Conservation (phyloP, 1,139 yeast genomes). For the Geotrichum klebahnii region DNA sequence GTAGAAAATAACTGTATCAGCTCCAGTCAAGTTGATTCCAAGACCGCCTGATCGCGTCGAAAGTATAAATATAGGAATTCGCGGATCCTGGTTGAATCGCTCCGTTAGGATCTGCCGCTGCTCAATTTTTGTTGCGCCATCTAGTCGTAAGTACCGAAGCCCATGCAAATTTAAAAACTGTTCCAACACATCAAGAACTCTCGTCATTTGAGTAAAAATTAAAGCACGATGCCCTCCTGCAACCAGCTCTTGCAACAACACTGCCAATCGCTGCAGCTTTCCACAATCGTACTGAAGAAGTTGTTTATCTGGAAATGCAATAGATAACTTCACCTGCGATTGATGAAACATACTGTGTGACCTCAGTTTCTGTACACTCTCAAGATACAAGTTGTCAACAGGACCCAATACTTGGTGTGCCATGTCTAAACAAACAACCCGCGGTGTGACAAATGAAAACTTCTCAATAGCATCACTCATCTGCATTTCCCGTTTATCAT, state of each 20-base stretch:
- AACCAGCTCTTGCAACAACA: constrained; percentile 67
- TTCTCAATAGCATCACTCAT: constrained; percentile 60
- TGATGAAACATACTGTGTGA: constrained; percentile 62
- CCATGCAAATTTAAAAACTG: constrained; percentile 94
- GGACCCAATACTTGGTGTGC: constrained; percentile 53
- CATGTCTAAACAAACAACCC: constrained; percentile 75
- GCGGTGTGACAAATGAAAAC: constrained; percentile 84
- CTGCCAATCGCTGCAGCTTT: constrained; percentile 79
- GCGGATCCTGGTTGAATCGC: constrained; percentile 78
- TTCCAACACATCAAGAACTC: constrained; percentile 87
- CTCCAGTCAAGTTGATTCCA: constrained; percentile 96
- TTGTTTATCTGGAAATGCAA: constrained; percentile 94
- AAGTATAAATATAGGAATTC: constrained; percentile 84
- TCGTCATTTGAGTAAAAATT: constrained; percentile 97
- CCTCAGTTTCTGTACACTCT: constrained; percentile 8
- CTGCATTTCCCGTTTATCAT: constrained; percentile 44
- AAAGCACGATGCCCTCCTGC: constrained; percentile 89
- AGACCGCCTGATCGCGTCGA: constrained; percentile 97
- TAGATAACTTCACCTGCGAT: constrained; percentile 79
- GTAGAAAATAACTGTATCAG: constrained; percentile 97
- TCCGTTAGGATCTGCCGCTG: constrained; percentile 94
- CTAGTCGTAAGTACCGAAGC: constrained; percentile 87
- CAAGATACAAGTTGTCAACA: constrained; percentile 39
- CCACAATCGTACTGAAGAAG: constrained; percentile 95
- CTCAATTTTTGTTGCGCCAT: constrained; percentile 96